phyloP scores from a whole-genome alignment of 345 rosid genomes.

The Geranium brycei region DNA sequence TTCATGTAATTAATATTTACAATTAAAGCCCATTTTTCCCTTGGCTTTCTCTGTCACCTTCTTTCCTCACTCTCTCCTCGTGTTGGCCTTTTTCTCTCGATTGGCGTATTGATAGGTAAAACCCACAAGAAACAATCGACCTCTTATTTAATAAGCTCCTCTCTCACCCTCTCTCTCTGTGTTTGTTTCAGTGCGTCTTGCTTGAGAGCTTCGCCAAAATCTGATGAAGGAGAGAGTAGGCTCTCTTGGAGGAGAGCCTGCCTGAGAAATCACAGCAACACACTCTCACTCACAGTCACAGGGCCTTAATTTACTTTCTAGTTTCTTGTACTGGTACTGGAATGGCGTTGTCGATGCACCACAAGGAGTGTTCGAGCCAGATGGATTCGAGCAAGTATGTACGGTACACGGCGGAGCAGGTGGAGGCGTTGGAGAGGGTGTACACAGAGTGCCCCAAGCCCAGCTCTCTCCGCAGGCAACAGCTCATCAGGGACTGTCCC shows the following conservation, averaged over 20 bases:
- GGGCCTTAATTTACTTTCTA: neutral
- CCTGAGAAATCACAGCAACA: conserved; percentile 10
- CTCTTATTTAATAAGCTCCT: too few species aligned
- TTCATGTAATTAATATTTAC: neutral
- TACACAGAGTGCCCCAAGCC: conserved; percentile 74
- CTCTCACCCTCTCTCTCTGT: too few species aligned
- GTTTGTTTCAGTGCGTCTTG: neutral
- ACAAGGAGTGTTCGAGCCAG: conserved; percentile 20
- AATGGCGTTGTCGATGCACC: conserved; percentile 37
- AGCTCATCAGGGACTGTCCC: conserved; percentile 63
- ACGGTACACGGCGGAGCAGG: conserved; percentile 67
- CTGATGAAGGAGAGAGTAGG: conserved; percentile 41
- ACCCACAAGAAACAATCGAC: neutral
- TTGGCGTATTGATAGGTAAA: neutral
- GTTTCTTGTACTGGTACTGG: neutral
- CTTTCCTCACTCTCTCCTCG: neutral
- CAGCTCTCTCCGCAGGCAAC: conserved; percentile 57
- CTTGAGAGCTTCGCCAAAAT: neutral
- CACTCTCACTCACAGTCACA: too few species aligned
- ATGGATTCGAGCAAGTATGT: conserved; percentile 63
- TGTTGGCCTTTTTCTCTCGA: neutral
- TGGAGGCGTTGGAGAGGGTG: conserved; percentile 67
- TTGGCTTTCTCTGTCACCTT: neutral
- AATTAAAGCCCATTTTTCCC: neutral
- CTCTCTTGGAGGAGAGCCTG: conserved; percentile 52